phyloP scores from a whole-genome alignment of 768 basidiomycete genomes.

The Suillus cothurnatus region DNA sequence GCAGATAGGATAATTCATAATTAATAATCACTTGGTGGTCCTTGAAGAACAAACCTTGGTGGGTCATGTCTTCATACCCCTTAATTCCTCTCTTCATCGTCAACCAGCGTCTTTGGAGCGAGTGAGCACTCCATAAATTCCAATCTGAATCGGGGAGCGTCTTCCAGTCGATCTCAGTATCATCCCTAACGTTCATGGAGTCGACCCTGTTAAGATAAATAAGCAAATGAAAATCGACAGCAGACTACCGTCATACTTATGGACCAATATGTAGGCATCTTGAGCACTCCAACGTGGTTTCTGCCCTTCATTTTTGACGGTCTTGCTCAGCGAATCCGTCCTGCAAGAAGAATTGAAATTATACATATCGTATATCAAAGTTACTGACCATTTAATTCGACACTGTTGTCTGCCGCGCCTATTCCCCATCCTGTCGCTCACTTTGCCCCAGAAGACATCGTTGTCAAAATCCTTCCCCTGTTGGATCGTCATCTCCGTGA shows the following conservation, averaged over 20 bases:
- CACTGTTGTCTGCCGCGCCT: slow-evolving; percentile 81
- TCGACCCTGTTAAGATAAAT: slow-evolving; percentile 54
- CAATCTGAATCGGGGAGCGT: slow-evolving; percentile 70
- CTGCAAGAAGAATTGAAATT: slow-evolving; percentile 35
- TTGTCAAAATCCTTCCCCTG: slow-evolving; percentile 74
- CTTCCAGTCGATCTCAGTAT: slow-evolving; percentile 88
- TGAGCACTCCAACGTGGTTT: slow-evolving; percentile 73
- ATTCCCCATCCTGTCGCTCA: slow-evolving; percentile 77
- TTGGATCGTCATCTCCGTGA: slow-evolving; percentile 71
- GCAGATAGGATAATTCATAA: background rate
- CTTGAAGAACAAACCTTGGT: slow-evolving; percentile 55
- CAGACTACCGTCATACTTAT: slow-evolving; percentile 54
- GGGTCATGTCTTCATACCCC: slow-evolving; percentile 79
- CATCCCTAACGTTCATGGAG: slow-evolving; percentile 72
- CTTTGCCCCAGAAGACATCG: slow-evolving; percentile 83
- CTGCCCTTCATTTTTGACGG: slow-evolving; percentile 69
- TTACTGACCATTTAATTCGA: slow-evolving; percentile 77
- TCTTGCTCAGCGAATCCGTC: slow-evolving; percentile 77
- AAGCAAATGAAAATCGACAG: slow-evolving; percentile 4
- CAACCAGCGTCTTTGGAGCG: slow-evolving; percentile 77
- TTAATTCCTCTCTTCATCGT: slow-evolving; percentile 79
- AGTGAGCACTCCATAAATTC: slow-evolving; percentile 85
- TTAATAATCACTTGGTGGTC: background rate
- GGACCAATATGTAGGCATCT: slow-evolving; percentile 80
- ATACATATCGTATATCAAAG: background rate